Base-by-base conservation (phyloP, 2,329 filamentous ascomycete genomes). In the Colletotrichum higginsianum region DNA sequence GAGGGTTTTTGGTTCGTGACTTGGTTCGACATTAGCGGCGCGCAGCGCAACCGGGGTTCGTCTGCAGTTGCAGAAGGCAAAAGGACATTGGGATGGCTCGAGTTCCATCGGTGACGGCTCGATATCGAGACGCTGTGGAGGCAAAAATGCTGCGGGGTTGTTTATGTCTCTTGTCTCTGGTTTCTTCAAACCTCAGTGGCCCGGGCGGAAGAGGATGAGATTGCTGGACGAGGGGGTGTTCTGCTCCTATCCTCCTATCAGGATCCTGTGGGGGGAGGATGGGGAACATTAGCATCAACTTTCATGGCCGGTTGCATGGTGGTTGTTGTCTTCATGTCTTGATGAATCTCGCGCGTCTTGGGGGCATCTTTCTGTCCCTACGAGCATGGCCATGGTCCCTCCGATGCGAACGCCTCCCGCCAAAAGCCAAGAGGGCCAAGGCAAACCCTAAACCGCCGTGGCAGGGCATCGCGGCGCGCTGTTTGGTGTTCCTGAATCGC, bases 401-500 rank as follows among this genome's bases (percentile, higher is more conserved):
- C 30, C 30, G 21, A 3, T 23, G 35, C 38, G 21, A 16, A 40
- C 53, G 35, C 52, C 11, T 38, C 52, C 30, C 52, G 18, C 42
- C 26, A 42, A 16, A 38, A 42, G 67, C 62, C 63, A 67, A 67
- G 64, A 62, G 12, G 30, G 68, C 64, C 68, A 68, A 67, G 68
- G 50, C 57, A 49, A 30, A 23, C 30, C 47, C 44, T 63, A 38
- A 63, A 58, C 68, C 58, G 57, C 56, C 21, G 62, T 66, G 44
- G 62, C 49, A 66, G 40, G 42, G 56, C 62, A 50, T 63, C 38
- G 26, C 44, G 4, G 42, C 18, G 18, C 55, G 26, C 26, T 26
- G 44, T 58, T 65, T 53, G 66, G 67, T n/a, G 68, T 71, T 46
- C 68, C 65, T 71, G 68, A 63, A 58, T 58, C 26, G 15, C 44